Percentiles rank a stretch among this genome's conserved stretches.
Evolutionary conservation across 2,329 filamentous ascomycete species (phyloP).

Genomic region (Chrysoporthe cubensis): DNA sequence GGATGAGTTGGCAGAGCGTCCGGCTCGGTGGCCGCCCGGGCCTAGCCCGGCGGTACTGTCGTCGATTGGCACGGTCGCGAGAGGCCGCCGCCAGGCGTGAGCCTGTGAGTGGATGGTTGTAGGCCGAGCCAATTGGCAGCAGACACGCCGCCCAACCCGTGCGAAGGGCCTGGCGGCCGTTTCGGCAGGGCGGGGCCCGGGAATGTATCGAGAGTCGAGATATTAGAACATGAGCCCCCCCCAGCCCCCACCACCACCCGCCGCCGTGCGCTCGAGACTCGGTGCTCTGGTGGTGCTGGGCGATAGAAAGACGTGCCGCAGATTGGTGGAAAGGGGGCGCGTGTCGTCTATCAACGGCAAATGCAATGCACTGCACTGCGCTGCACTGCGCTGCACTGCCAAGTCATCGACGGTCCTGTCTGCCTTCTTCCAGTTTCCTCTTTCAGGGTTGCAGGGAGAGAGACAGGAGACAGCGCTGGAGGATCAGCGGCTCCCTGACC

Average conservation of each 20-base stretch:
- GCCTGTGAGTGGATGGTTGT: constrained; percentile 1
- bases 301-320: background rate
- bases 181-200: constrained; percentile 5
- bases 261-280: background rate
- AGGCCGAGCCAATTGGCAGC: constrained; percentile 11
- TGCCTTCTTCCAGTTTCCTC: background rate
- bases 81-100: background rate
- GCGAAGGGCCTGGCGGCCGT: constrained; percentile 2
- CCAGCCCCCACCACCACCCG: background rate
- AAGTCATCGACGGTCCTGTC: constrained; percentile 8
- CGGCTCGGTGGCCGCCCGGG: constrained; percentile 13
- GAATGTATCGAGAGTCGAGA: background rate
- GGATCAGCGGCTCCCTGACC: background rate
- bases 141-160: constrained; percentile 10
- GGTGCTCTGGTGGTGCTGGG: background rate
- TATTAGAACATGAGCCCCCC: background rate
- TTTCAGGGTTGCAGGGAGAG: background rate
- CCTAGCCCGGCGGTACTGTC: constrained; percentile 9
- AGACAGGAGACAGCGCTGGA: background rate
- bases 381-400: constrained; percentile 19
- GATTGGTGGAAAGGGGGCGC: background rate
- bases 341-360: constrained; percentile 15
- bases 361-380: too few relatives aligned
- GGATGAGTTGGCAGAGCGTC: constrained; percentile 20
- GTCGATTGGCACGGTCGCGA: constrained; percentile 9